Base-by-base conservation (phyloP, 2,329 filamentous ascomycete genomes). In the Beauveria brongniartii region DNA sequence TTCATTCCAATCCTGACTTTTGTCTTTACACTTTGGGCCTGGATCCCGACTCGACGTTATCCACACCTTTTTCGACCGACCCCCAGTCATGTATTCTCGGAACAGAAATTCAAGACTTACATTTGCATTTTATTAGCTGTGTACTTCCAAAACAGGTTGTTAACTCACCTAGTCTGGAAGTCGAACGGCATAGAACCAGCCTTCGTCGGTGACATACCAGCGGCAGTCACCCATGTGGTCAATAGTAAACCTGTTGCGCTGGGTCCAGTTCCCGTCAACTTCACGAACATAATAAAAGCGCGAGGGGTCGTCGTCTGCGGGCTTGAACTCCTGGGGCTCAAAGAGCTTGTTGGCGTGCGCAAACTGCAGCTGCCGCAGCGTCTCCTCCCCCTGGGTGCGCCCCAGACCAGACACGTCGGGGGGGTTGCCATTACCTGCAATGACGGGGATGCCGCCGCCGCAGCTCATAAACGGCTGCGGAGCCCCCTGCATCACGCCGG, bases 221-320 rank as follows among this genome's bases (percentile, higher is more conserved):
- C 82, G 79, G 65, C 77, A 79, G 59, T 79, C 75, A 30, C 78
- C 79, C 67, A 84, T 77, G 68, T 78, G 75, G 69, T 87, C 84
- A 70, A 88, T 83, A 58, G 82, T 81, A 70, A 78, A 78, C 37
- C 84, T 81, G 70, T 78, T 83, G 69, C 82, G 80, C 71, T 84
- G 77, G 41, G 79, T 81, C 80, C 80, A 87, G 62, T 80, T 78
- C 55, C 82, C 80, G 70, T 87, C 83, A 65, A 82, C 72, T 73
- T 87, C 83, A 61, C 82, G 80, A 66, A 81, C 78, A 74, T 79
- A 83, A 73, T 87, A 88, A 74, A 83, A 81, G 64, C 83, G 82
- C 50, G 77, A 77, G 44, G 81, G 79, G 71, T 86, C 80, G 64
- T 84, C 79, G 67, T 87, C 84, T 22, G 78, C 77, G 2, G 85